A percentile compares a stretch with the other conserved stretches of the same genome.
phyloP scores from a whole-genome alignment of 768 basidiomycete genomes.

The Boletus eberwhitei region DNA sequence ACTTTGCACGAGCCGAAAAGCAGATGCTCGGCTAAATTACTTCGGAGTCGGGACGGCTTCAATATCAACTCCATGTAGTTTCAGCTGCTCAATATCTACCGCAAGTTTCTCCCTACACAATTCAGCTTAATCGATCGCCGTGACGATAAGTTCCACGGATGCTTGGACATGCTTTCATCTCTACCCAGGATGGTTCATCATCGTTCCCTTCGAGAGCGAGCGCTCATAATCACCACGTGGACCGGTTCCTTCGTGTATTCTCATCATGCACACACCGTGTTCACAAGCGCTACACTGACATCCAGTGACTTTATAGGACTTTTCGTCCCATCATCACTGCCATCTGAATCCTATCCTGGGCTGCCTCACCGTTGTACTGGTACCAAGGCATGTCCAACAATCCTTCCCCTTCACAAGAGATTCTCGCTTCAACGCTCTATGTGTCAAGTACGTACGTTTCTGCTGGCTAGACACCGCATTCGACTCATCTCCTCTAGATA shows the following conservation, averaged over 20 bases:
- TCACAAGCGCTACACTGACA: background rate
- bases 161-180: background rate
- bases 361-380: background rate
- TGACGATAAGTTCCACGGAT: background rate
- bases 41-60: background rate
- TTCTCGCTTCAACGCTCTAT: background rate
- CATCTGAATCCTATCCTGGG: background rate
- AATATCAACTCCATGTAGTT: too few species aligned
- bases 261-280: background rate
- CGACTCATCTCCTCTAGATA: background rate
- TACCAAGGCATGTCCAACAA: constrained; percentile 1
- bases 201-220: background rate
- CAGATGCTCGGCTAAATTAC: background rate
- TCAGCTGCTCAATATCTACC: background rate
- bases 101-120: background rate
- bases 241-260: background rate
- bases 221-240: background rate
- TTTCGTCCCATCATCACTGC: background rate
- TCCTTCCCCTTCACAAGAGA: background rate
- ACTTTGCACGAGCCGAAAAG: background rate
- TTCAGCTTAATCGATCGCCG: background rate
- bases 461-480: too few species aligned
- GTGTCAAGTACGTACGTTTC: constrained; percentile 3
- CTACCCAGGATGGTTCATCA: background rate
- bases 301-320: background rate